Evolutionary conservation across 75 land plant genomes (phyloP), one percentile per base, ranked within the genome.

Genomic region (Selaginella tamariscina): DNA sequence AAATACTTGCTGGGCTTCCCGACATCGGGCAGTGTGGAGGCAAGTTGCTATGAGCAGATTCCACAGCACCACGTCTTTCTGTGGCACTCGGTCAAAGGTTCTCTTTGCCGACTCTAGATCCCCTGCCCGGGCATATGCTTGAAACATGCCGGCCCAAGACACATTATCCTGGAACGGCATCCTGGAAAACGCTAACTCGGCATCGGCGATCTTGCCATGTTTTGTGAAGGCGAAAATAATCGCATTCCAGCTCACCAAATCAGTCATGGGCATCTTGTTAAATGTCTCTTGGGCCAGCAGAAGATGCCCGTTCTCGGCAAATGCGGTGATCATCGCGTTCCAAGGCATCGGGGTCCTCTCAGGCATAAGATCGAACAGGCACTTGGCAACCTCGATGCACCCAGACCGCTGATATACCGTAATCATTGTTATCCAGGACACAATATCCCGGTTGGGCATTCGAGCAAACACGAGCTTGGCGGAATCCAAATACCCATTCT

Each of bases 361-460:
- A 5, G 49, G 49, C 49, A 15, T 15, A 15, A 39, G 49, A 39
- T 39, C 49, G 49, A 39, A 39, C 49, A 39, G 49, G 49, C 5
- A 15, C 49, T 39, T 39, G 11, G 73, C 77, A 0, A 22, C 29
- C 20, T 21, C 0, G 0, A 32, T 68, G 65, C 23, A 57, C 13
- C 77, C 72, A 33, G 66, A 64, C 13, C 28, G 1, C 2, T 79
- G 77, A 56, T 75, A 54, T 24, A 78, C 83, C 33, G 65, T 49
- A 22, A 84, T 65, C 75, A 80, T 68, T 9, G 78, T 75, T 55
- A 74, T 77, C 82, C 82, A 83, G 0, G 82, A 21, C 27, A 83
- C 67, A 0, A 80, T 71, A 68, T 83, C 81, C 69, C 76, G 77
- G 0, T 9, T 0, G 0, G 49, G 56, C 74, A 80, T 68, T 13